Percentiles rank a stretch among this genome's conserved stretches.
Conservation (phyloP, 2,329 filamentous ascomycete genomes). For the Fusarium sp. region DNA sequence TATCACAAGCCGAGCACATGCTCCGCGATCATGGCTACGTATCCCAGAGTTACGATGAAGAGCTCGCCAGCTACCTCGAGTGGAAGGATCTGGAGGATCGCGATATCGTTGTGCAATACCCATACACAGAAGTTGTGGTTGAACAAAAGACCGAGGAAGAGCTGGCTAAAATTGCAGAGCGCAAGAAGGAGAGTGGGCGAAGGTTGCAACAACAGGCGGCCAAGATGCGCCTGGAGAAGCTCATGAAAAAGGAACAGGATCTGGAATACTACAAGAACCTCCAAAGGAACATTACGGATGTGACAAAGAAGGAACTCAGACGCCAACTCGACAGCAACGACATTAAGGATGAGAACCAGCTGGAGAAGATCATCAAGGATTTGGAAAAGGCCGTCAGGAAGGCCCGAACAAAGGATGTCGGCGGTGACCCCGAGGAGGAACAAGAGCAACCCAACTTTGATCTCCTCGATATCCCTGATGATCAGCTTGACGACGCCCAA, state of each 20-base stretch:
- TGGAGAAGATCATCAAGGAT: conserved; percentile 87
- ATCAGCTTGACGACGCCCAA: conserved; percentile 90
- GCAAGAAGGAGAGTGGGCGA: conserved; percentile 92
- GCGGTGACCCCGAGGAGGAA: conserved; percentile 82
- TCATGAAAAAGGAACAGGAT: conserved; percentile 96
- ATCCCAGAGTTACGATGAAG: conserved; percentile 83
- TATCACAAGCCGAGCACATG: conserved; percentile 88
- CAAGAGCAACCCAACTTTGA: conserved; percentile 87
- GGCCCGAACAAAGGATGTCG: conserved; percentile 92
- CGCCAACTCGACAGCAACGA: conserved; percentile 90
- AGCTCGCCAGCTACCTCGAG: conserved; percentile 82
- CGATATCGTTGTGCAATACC: conserved; percentile 90
- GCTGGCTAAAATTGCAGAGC: conserved; percentile 87
- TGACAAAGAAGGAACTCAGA: conserved; percentile 91
- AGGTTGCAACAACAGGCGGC: conserved; percentile 94
- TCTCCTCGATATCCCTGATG: conserved; percentile 88
- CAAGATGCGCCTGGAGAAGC: conserved; percentile 94
- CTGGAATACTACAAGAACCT: conserved; percentile 92
- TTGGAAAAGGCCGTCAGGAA: conserved; percentile 91
- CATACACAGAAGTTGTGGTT: conserved; percentile 90
- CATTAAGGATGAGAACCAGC: conserved; percentile 87
- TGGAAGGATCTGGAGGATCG: conserved; percentile 93
- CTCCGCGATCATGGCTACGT: conserved; percentile 91
- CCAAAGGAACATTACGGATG: conserved; percentile 75
- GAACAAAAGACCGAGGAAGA: conserved; percentile 96